Percentiles rank a stretch among this genome's conserved stretches.
Conservation (phyloP, 2,329 filamentous ascomycete genomes). For the Pseudonectria foliicola region DNA sequence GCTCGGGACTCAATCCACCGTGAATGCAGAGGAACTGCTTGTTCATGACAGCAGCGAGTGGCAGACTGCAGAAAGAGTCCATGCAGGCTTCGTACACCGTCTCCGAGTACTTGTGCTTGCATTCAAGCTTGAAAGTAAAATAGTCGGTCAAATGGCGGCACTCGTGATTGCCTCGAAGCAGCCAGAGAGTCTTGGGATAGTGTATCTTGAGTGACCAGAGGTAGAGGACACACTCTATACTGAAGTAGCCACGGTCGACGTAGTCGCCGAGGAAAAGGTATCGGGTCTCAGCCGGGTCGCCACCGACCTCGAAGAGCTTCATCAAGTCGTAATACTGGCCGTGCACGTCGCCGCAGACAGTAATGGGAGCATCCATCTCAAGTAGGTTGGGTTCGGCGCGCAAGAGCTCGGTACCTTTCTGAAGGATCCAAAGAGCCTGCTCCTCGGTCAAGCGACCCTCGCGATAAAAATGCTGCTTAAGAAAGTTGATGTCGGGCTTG, state of each 20-base stretch:
- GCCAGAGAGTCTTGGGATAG: conserved; percentile 95
- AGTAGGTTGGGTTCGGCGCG: conserved; percentile 88
- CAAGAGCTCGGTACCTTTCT: conserved; percentile 78
- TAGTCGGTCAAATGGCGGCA: conserved; percentile 98
- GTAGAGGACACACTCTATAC: conserved; percentile 97
- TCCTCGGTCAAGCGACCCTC: conserved; percentile 96
- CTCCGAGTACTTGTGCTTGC: conserved; percentile 99
- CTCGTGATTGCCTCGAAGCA: conserved; percentile 96
- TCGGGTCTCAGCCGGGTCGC: conserved; percentile 89
- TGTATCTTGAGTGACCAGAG: conserved; percentile 98
- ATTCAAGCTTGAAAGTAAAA: conserved; percentile 99
- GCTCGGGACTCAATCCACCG: conserved; percentile 87
- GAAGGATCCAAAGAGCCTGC: conserved; percentile 93
- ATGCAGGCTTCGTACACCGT: conserved; percentile 94
- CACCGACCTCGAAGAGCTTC: conserved; percentile 98
- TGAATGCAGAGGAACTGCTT: conserved; percentile 99
- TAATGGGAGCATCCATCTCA: conserved; percentile 99
- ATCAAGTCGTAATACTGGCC: conserved; percentile 99
- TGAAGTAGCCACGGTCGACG: conserved; percentile 97
- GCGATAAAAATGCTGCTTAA: conserved; percentile 98
- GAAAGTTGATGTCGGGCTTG: conserved; percentile 87
- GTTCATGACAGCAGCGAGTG: conserved; percentile 97
- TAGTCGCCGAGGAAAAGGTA: conserved; percentile 98
- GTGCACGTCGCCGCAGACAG: conserved; percentile 96
- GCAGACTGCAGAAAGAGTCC: conserved; percentile 93